Percentiles rank a stretch among this genome's conserved stretches.
Conservation (phyloP, 192 early-diverging fungal genomes). For the Coemansia sp. region DNA sequence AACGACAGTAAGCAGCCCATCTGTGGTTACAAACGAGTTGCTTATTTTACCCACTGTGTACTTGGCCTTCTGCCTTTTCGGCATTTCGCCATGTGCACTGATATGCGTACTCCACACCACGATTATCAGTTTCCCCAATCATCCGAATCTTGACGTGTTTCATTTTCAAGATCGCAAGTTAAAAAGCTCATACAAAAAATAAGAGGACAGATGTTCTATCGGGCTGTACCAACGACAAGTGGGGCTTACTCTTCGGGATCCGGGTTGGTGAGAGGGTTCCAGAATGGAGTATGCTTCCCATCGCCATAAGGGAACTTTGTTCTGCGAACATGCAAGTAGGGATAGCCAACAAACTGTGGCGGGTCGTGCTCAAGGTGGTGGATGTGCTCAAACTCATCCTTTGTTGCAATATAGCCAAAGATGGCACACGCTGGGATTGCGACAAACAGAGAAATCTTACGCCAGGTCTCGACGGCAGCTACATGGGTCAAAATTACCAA, state of each 20-base stretch:
- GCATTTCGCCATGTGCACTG: neutral
- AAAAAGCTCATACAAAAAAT: neutral
- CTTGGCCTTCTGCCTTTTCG: neutral
- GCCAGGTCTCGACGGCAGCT: conserved; percentile 52
- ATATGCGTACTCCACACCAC: neutral
- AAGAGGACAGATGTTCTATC: neutral
- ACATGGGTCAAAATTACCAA: conserved; percentile 3
- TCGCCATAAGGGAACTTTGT: conserved; percentile 54
- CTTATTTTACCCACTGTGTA: too few relatives aligned
- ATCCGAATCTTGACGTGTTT: neutral
- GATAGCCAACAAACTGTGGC: conserved; percentile 42
- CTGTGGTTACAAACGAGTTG: too few relatives aligned
- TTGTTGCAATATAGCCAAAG: conserved; percentile 39
- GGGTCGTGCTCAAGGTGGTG: conserved; percentile 55
- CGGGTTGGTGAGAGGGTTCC: conserved; percentile 52
- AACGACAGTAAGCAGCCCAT: too few relatives aligned
- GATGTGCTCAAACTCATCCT: conserved; percentile 51
- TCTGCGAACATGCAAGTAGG: conserved; percentile 48
- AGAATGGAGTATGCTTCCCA: conserved; percentile 51
- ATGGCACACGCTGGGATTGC: conserved; percentile 39
- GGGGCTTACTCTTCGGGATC: conserved; percentile 46
- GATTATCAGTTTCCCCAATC: neutral
- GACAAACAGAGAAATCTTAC: conserved; percentile 47
- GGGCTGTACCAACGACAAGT: neutral
- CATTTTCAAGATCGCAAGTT: conserved; percentile 1